phyloP scores from a whole-genome alignment of 2,329 filamentous ascomycete species.

The Aspergillus fumigatus region DNA sequence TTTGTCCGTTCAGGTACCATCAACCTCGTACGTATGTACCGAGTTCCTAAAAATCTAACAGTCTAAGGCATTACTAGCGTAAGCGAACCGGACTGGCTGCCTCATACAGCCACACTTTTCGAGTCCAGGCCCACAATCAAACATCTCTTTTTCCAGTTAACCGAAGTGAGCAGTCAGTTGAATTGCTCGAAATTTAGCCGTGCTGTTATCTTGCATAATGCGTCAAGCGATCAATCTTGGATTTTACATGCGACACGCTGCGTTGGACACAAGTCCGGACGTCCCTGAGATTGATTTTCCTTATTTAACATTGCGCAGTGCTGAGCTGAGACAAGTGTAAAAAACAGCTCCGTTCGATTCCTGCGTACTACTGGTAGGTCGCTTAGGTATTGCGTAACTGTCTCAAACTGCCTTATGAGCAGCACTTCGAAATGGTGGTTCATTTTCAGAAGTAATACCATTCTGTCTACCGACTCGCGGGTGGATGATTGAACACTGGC shows the following conservation, averaged over 20 bases:
- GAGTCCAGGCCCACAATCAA: not conserved
- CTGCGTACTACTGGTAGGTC: not conserved
- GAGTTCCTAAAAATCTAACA: too few relatives aligned
- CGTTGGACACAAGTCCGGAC: not conserved
- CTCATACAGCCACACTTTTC: not conserved
- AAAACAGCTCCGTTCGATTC: not conserved
- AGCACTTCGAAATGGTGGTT: not conserved
- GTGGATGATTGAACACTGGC: not conserved
- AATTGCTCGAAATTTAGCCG: constrained; percentile 2
- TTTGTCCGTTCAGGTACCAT: constrained; percentile 1
- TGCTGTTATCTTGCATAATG: not conserved
- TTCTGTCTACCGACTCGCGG: not conserved
- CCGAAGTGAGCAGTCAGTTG: not conserved
- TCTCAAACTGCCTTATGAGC: not conserved
- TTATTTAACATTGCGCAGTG: not conserved
- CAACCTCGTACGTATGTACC: not conserved
- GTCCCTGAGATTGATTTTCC: not conserved
- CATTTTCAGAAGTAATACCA: not conserved
- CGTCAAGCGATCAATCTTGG: not conserved
- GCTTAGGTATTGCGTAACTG: not conserved
- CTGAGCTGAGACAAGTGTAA: not conserved
- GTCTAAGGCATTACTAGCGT: not conserved
- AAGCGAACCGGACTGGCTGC: not conserved
- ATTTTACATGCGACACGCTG: not conserved
- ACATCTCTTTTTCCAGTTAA: not conserved